Conservation (phyloP, 2,329 filamentous ascomycete species). For the Colletotrichum scovillei region DNA sequence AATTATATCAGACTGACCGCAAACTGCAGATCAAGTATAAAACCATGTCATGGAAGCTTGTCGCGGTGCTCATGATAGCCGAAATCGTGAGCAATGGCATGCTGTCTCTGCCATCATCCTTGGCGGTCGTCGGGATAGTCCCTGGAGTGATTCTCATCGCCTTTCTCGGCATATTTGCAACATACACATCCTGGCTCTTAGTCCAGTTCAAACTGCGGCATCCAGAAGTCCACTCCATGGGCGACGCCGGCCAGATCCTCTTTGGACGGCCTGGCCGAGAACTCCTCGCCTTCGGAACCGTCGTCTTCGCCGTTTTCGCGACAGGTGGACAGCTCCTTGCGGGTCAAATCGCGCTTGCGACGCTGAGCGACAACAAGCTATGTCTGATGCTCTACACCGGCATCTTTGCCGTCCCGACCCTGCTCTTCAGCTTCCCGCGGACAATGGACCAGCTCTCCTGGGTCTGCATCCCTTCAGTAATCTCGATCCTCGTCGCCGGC, state of each 20-base stretch:
- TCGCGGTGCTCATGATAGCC: constrained; percentile 65
- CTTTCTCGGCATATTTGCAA: constrained; percentile 53
- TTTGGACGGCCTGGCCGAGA: constrained; percentile 64
- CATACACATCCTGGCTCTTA: constrained; percentile 60
- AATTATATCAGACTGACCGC: not conserved
- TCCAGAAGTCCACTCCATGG: constrained; percentile 62
- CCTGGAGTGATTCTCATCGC: constrained; percentile 57
- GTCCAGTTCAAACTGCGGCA: constrained; percentile 61
- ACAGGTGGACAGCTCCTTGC: constrained; percentile 63
- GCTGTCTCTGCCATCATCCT: constrained; percentile 62
- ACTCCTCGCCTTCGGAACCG: constrained; percentile 58
- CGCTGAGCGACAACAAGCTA: constrained; percentile 57
- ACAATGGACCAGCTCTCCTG: constrained; percentile 61
- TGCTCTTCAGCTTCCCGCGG: constrained; percentile 59
- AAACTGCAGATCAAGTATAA: constrained; percentile 59
- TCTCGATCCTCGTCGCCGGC: constrained; percentile 61
- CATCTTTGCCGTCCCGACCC: constrained; percentile 60
- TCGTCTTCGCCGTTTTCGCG: constrained; percentile 63
- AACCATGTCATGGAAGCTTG: constrained; percentile 62
- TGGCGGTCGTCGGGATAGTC: constrained; percentile 61
- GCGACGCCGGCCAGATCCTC: constrained; percentile 61
- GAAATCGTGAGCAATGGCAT: constrained; percentile 67
- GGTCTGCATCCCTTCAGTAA: constrained; percentile 55
- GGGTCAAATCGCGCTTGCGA: constrained; percentile 60
- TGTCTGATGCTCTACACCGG: constrained; percentile 62